phyloP scores from a whole-genome alignment of 352 stramenopile genomes.

The Elongisporangium undulatum region DNA sequence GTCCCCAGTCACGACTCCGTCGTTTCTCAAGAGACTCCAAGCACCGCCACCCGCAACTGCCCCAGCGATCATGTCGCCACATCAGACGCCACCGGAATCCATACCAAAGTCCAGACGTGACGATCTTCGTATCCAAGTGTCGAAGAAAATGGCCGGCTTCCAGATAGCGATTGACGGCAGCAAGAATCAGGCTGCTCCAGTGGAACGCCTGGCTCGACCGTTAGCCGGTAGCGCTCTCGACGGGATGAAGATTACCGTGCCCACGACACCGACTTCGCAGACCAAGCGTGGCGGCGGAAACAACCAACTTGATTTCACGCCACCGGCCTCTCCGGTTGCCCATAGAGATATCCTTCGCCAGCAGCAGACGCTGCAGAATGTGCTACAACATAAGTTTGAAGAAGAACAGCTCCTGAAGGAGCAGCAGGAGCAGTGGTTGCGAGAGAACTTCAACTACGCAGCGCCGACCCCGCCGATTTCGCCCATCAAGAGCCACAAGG shows the following conservation, averaged over 20 bases:
- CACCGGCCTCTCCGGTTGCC: slow-evolving; percentile 58
- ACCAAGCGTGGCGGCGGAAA: slow-evolving; percentile 1
- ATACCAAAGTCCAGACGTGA: slow-evolving; percentile 24
- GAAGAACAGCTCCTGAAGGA: slow-evolving; percentile 66
- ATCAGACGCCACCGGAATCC: neutral
- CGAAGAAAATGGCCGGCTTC: slow-evolving; percentile 66
- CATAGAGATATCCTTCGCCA: slow-evolving; percentile 56
- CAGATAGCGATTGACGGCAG: neutral
- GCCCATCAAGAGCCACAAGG: slow-evolving; percentile 5
- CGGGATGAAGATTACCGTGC: slow-evolving; percentile 8
- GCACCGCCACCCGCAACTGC: slow-evolving; percentile 3
- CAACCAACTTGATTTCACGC: slow-evolving; percentile 28
- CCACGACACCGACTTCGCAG: slow-evolving; percentile 5
- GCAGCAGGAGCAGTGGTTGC: slow-evolving; percentile 76
- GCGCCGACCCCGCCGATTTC: slow-evolving; percentile 4
- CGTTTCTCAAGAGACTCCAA: slow-evolving; percentile 4
- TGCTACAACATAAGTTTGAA: slow-evolving; percentile 55
- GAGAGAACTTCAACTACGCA: slow-evolving; percentile 22
- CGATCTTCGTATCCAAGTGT: slow-evolving; percentile 70
- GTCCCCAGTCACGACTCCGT: slow-evolving; percentile 16
- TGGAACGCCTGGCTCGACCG: neutral
- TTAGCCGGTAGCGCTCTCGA: neutral
- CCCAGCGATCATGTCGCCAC: neutral
- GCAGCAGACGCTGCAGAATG: slow-evolving; percentile 53
- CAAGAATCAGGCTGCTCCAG: slow-evolving; percentile 1